These are phyloP conservation scores for Lophium mytilinum DNA, from an alignment of 495 filamentous ascomycete species.

Conservation along the genomic window DNA sequence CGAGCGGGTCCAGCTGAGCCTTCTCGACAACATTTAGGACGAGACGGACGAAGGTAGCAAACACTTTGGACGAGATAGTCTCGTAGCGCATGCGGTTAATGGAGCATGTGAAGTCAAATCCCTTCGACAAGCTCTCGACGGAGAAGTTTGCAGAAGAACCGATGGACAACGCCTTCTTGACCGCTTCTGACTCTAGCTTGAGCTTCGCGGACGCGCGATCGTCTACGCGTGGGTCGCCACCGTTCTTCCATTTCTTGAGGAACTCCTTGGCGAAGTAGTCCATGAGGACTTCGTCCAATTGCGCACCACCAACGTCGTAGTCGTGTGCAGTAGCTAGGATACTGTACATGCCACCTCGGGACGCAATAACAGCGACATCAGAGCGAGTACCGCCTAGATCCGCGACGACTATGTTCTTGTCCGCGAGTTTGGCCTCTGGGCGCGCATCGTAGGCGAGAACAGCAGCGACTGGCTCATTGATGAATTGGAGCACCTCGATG, in stretches of 20 bases:
- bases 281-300: slow-evolving; percentile 81
- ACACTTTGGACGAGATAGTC: slow-evolving; percentile 73
- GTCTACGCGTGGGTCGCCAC: slow-evolving; percentile 67
- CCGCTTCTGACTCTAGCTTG: slow-evolving; percentile 79
- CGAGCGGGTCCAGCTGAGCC: slow-evolving; percentile 82
- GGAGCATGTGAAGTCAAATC: slow-evolving; percentile 81
- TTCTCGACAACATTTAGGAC: slow-evolving; percentile 82
- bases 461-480: slow-evolving; percentile 87
- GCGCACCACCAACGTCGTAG: slow-evolving; percentile 76
- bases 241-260: slow-evolving; percentile 78
- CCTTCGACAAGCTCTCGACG: slow-evolving; percentile 78
- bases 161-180: slow-evolving; percentile 82
- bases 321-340: slow-evolving; percentile 90
- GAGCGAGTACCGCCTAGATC: slow-evolving; percentile 90
- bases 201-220: slow-evolving; percentile 80
- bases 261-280: slow-evolving; percentile 99
- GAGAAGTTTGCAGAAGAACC: slow-evolving; percentile 82
- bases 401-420: slow-evolving; percentile 87
- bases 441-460: slow-evolving; percentile 88
- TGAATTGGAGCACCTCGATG: slow-evolving; percentile 83
- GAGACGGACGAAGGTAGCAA: slow-evolving; percentile 76
- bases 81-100: slow-evolving; percentile 93
- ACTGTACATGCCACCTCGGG: slow-evolving; percentile 91
- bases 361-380: slow-evolving; percentile 83
- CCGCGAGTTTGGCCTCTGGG: slow-evolving; percentile 60